Evolutionary conservation across 2,329 filamentous ascomycete species (phyloP), one percentile per base, ranked within the genome.

Genomic region (Diaporthe sp.): DNA sequence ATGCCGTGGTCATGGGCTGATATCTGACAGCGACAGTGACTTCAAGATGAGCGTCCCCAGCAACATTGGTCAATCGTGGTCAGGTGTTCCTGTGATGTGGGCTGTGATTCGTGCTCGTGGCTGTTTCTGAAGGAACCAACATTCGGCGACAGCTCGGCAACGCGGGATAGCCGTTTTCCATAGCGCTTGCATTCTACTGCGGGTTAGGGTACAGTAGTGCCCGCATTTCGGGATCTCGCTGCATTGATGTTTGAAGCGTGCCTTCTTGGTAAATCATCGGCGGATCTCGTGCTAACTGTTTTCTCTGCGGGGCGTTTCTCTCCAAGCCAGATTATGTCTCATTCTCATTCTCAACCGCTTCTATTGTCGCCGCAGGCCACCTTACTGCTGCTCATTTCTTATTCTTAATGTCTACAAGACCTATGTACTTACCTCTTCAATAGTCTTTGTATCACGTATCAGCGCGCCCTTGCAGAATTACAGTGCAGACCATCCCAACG

Each of bases 201-300:
- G 58, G 58, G 58, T 61, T 61, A 61, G 58, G 58, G 58, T n/a
- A n/a, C n/a, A n/a, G n/a, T 55, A 42, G 5, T 20, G 13, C 31
- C 37, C 37, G 22, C 58, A 22, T 57, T 34, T 31, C 53, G 25
- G 53, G 53, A 9, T 15, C 28, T 25, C 22, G 22, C 22, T 25
- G n/a, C 22, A 5, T 51, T n/a, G n/a, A n/a, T n/a, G n/a, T n/a
- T n/a, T n/a, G n/a, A n/a, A n/a, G n/a, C n/a, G n/a, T n/a, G n/a
- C n/a, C n/a, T n/a, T n/a, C n/a, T n/a, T n/a, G n/a, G n/a, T n/a
- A n/a, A n/a, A 22, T 51, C 20, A 22, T n/a, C 20, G 47, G 20
- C 47, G 4, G 22, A 12, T 9, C 13, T n/a, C 9, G 47, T 20
- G 8, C 31, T 34, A 9, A 34, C 34, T 34, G 7, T 34, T 34